Percentiles rank a stretch among this genome's conserved stretches.
Evolutionary conservation across 2,329 filamentous ascomycete species (phyloP).

Genomic region (Verticillium isaacii): DNA sequence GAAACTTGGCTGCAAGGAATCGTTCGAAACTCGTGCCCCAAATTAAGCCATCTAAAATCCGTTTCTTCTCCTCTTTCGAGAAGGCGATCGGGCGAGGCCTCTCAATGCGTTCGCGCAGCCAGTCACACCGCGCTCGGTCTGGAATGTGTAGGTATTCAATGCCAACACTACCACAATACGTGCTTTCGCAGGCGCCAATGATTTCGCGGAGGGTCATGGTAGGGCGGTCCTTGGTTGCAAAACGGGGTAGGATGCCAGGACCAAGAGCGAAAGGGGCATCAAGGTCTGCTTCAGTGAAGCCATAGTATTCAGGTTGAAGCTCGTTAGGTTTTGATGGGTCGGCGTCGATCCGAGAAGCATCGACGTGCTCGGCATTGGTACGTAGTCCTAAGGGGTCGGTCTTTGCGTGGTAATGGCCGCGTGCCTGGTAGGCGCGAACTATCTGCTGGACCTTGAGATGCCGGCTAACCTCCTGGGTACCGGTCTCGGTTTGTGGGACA

Average conservation of each 20-base stretch:
- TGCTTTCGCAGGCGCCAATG: conserved; percentile 82
- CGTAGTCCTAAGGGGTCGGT: conserved; percentile 94
- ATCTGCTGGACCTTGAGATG: conserved; percentile 97
- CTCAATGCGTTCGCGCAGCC: conserved; percentile 92
- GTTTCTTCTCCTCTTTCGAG: conserved; percentile 93
- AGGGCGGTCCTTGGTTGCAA: conserved; percentile 78
- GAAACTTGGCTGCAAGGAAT: conserved; percentile 95
- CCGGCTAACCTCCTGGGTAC: conserved; percentile 66
- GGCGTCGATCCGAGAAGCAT: conserved; percentile 48
- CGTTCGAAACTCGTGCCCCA: conserved; percentile 97
- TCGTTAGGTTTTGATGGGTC: conserved; percentile 66
- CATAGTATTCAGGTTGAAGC: conserved; percentile 85
- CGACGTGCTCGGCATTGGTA: conserved; percentile 73
- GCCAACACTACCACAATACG: conserved; percentile 94
- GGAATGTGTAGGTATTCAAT: conserved; percentile 99
- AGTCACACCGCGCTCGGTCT: conserved; percentile 93
- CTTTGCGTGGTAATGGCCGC: conserved; percentile 95
- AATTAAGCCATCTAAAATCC: conserved; percentile 93
- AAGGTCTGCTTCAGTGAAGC: conserved; percentile 89
- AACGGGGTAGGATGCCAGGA: conserved; percentile 89
- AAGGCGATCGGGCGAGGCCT: conserved; percentile 92
- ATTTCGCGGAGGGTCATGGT: conserved; percentile 99
- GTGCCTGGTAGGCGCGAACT: conserved; percentile 93
- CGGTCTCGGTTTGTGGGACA: conserved; percentile 54
- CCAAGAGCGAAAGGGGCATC: conserved; percentile 87